Percentiles rank a stretch among this genome's conserved stretches.
Conservation (phyloP, 2,329 filamentous ascomycete genomes). For the Clarireedia monteithiana region DNA sequence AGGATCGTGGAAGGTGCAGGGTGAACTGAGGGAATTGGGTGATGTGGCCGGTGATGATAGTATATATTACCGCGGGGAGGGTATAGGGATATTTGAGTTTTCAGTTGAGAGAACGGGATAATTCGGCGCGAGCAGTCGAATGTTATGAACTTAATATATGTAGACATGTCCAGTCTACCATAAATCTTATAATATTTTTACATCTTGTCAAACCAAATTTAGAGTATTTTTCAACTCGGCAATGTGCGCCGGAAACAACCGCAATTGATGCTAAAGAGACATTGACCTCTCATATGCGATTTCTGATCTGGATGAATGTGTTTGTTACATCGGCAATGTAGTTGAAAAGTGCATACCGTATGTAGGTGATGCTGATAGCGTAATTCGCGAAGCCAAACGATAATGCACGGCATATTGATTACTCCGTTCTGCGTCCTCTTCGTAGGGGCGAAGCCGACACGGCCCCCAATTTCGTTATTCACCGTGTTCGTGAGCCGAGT, state of each 20-base stretch:
- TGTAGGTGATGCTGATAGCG: not conserved
- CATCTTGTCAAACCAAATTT: no score
- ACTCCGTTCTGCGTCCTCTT: not conserved
- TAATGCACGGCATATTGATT: not conserved
- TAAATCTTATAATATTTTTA: no score
- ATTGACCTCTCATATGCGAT: no score
- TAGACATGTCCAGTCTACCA: not conserved
- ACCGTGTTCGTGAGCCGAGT: not conserved
- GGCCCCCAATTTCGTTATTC: not conserved
- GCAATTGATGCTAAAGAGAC: not conserved
- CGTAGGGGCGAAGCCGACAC: not conserved
- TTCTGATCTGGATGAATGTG: no score
- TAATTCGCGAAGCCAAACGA: not conserved
- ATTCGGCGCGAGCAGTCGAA: not conserved
- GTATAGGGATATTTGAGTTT: constrained; percentile 2
- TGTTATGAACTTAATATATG: not conserved
- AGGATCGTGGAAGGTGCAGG: constrained; percentile 7
- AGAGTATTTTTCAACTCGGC: no score
- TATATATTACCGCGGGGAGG: not conserved
- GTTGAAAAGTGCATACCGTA: not conserved
- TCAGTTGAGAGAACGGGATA: not conserved
- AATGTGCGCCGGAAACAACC: not conserved
- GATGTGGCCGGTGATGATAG: not conserved
- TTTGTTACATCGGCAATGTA: not conserved
- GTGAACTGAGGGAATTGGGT: not conserved